Evolutionary conservation across 176 grass and related monocot species (phyloP).

Genomic region (Pontederia crassipes): DNA sequence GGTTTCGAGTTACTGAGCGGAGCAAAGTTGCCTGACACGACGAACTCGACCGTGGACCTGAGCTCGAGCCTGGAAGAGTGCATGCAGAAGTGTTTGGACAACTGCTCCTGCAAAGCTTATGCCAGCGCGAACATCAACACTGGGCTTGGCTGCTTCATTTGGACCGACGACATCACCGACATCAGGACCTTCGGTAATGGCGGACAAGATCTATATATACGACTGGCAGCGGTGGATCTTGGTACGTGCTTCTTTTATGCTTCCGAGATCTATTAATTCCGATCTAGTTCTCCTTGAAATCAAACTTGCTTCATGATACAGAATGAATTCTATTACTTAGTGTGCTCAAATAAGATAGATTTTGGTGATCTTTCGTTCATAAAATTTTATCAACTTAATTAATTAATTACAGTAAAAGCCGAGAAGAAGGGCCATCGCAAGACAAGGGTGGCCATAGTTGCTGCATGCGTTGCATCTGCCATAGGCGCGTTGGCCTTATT

Average conservation of each 20-base stretch:
- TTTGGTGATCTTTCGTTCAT: no score
- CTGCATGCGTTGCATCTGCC: no score
- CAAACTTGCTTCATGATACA: no score
- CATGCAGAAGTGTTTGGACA: constrained; percentile 41
- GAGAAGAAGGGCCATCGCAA: no score
- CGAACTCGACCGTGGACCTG: constrained; percentile 39
- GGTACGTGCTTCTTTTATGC: not conserved
- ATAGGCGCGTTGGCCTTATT: no score
- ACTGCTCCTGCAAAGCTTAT: constrained; percentile 70
- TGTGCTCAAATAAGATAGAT: no score
- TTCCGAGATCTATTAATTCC: no score
- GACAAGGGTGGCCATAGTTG: no score
- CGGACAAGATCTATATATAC: not conserved
- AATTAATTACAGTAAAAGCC: no score
- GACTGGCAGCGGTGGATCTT: not conserved
- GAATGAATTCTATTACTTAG: no score
- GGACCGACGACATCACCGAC: not conserved
- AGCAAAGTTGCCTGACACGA: constrained; percentile 60
- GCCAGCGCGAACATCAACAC: constrained; percentile 1
- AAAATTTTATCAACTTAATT: no score
- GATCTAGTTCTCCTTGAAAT: no score
- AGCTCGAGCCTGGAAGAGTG: constrained; percentile 44
- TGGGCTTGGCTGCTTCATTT: not conserved
- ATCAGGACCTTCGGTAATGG: not conserved
- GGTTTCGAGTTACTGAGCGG: constrained; percentile 35